Evolutionary conservation across 768 basidiomycete species (phyloP), one percentile per base, ranked within the genome.

Genomic region (Multifurca ochricompacta): DNA sequence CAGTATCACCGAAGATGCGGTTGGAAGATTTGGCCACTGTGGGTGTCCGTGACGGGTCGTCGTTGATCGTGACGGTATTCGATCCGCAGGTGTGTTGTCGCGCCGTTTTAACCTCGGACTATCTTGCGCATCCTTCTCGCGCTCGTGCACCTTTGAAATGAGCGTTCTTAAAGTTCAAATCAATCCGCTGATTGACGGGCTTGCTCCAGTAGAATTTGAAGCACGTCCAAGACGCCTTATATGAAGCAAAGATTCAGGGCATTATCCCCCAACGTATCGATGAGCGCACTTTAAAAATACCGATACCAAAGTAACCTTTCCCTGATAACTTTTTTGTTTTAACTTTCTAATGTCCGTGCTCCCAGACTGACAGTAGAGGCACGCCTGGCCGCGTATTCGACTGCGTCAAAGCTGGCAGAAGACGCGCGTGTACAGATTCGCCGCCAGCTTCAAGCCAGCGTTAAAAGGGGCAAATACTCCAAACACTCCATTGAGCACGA

Each of bases 1-100:
- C 30, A 55, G 51, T 3, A 51, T 68, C 3, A 66, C 23, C 73
- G 40, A 73, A 67, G 40, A 21, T 31, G 32, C 61, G 59, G 35
- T 67, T 92, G 34, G 82, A 89, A 37, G 84, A 89, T 49, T 65
- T 91, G 23, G 84, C 90, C 1, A 90, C 89, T 0, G 78, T 92
- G 18, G 89, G 90, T 7, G 81, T 92, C 35, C 74, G 83, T 57
- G 87, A 92, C 48, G 90, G 90, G 1, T 78, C 84, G 6, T 76
- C 77, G 49, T 69, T 92, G 53, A 59, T 91, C 23, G 74, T 92
- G 10, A 88, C 86, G 3, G 73, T 88, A 28, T 91, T 88, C 62
- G 85, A 91, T 50, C 85, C 88, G 65, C 71, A 80, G 65, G 90
- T 91, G 66, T 72, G 81, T 69, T 8, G 13, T n/a, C 23, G 8